Base-by-base conservation (phyloP, 2,329 filamentous ascomycete species). In the Zymoseptoria passerinii region DNA sequence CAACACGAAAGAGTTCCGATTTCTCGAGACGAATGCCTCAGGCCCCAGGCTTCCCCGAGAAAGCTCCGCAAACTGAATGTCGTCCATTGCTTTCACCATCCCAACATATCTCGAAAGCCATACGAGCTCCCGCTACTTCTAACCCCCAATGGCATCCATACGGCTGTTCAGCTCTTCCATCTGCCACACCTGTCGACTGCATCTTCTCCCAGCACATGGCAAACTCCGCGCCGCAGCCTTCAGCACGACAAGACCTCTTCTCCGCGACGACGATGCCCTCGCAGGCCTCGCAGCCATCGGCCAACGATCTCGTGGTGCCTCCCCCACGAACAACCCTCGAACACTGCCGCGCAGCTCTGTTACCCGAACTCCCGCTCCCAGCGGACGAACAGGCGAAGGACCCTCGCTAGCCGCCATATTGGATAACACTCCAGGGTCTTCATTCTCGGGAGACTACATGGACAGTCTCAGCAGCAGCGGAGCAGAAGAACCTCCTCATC, bases 271-370 rank as follows among this genome's bases (percentile, higher is more conserved):
- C 18, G 23, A 52, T 52, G 50, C 19, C 16, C 19, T 52, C 19
- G 23, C 50, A 8, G 23, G 23, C 23, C 50, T 52, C 6, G 23
- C 28, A 13, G 50, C 23, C 19, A 52, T 52, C 10, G 50, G 50
- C 23, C 50, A 52, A 23, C 18, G 23, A 8, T 28, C 50, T 8
- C 23, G 23, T 6, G 23, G 50, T 28, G 19, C 50, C 4, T 23
- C 50, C n/a, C 16, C 50, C 9, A 13, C 19, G 9, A 28, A 28
- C 9, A 44, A 16, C 16, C 5, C 35, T 94, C 61, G 86, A 96
- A 72, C 80, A 82, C 50, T 82, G 97, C 2, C 83, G 96, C 66
- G 82, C 78, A 66, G 88, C 88, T 68, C 80, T 99, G 4, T 94
- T 94, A 0, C 85, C 90, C 0, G 81, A 86, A 0, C 80, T 96